These are phyloP conservation scores for Handroanthus guayacan DNA, from an alignment of 257 asterid species.

Conservation along the genomic window DNA sequence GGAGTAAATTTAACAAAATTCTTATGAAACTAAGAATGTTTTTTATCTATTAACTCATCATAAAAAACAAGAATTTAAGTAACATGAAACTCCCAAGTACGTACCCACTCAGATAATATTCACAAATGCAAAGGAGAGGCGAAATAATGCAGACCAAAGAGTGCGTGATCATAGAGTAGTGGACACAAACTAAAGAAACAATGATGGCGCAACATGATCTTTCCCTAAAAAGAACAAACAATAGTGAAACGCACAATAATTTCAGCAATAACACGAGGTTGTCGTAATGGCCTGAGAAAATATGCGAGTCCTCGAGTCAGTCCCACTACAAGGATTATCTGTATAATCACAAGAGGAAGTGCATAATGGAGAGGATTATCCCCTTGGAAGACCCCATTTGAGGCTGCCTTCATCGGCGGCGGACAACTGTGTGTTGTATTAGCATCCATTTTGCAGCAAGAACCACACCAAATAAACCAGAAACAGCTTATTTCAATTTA, in stretches of 20 bases:
- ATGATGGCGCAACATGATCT: neutral
- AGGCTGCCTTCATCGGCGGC: conserved; percentile 74
- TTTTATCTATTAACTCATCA: neutral
- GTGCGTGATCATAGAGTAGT: neutral
- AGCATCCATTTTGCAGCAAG: conserved; percentile 48
- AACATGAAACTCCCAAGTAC: too few species aligned
- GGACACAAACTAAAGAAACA: neutral
- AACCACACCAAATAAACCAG: conserved; percentile 11
- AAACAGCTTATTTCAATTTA: conserved; percentile 19
- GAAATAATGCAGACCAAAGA: neutral
- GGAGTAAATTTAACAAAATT: neutral
- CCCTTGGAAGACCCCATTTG: conserved; percentile 80
- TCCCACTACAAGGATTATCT: conserved; percentile 64
- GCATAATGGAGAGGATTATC: conserved; percentile 76
- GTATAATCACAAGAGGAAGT: conserved; percentile 73
- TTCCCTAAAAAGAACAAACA: neutral
- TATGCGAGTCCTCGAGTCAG: conserved; percentile 72
- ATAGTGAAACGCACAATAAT: conserved; percentile 58
- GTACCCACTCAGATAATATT: too few species aligned
- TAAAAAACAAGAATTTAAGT: too few species aligned
- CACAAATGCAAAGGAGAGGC: neutral
- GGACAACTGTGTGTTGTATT: conserved; percentile 52
- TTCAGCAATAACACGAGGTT: conserved; percentile 89
- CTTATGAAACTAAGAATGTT: neutral
- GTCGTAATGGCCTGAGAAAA: conserved; percentile 66